These are phyloP conservation scores for Colletotrichum spinosum DNA, from an alignment of 2,329 filamentous ascomycete genomes.

Conservation along the genomic window DNA sequence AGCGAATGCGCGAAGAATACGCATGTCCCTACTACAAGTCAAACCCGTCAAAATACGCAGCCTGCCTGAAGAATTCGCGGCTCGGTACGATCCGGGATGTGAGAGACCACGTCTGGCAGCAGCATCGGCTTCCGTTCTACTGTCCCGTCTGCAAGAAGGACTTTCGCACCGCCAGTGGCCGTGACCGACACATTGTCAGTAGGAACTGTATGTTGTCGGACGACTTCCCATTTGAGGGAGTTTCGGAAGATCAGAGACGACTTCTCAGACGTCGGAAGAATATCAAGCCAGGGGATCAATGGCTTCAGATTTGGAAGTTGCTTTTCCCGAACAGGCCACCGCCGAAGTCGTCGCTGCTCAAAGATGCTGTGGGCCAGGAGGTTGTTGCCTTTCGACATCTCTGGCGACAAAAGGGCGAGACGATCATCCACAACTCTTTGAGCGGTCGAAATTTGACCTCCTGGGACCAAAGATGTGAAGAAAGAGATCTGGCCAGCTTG, in stretches of 20 bases:
- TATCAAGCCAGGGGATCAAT: neutral
- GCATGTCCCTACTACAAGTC: constrained; percentile 18
- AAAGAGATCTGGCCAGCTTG: constrained; percentile 7
- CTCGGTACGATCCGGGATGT: constrained; percentile 1
- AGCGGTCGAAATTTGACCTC: neutral
- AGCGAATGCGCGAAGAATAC: neutral
- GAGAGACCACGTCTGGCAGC: constrained; percentile 7
- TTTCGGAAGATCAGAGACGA: constrained; percentile 11
- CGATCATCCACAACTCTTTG: neutral
- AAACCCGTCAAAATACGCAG: neutral
- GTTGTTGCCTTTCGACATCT: constrained; percentile 1
- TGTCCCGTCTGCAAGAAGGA: constrained; percentile 12
- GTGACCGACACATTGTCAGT: constrained; percentile 7
- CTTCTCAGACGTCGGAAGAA: neutral
- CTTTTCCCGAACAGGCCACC: neutral
- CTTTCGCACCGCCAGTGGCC: neutral
- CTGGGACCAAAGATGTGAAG: constrained; percentile 1
- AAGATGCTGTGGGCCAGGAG: neutral
- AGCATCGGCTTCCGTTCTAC: constrained; percentile 14
- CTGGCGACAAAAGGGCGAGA: constrained; percentile 6
- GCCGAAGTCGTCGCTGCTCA: neutral
- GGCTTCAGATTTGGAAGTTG: constrained; percentile 8
- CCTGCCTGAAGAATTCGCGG: neutral
- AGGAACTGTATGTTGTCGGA: neutral
- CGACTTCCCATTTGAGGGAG: neutral